phyloP scores from a whole-genome alignment of 2,329 filamentous ascomycete species.

The Sodiomyces alkalinus region DNA sequence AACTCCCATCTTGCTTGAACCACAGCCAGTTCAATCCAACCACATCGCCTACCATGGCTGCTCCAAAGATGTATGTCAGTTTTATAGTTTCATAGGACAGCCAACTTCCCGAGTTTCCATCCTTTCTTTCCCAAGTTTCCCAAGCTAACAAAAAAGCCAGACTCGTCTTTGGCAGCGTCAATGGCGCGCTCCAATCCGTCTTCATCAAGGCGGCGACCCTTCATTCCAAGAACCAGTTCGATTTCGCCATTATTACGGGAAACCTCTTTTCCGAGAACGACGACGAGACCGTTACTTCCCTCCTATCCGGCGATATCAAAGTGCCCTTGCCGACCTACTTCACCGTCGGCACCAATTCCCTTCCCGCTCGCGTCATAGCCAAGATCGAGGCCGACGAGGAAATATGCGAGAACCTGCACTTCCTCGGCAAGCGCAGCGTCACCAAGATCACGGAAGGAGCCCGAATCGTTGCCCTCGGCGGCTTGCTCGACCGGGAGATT shows the following conservation, averaged over 20 bases:
- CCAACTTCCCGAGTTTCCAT: too few relatives aligned
- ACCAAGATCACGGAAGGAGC: constrained; percentile 85
- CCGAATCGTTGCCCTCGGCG: constrained; percentile 75
- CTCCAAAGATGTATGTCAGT: constrained; percentile 32
- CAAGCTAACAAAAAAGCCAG: constrained; percentile 23
- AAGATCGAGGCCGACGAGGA: constrained; percentile 60
- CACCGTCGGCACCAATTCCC: constrained; percentile 55
- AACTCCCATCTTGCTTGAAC: constrained; percentile 4
- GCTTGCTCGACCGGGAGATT: constrained; percentile 47
- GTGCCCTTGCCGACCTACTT: constrained; percentile 85
- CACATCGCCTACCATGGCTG: constrained; percentile 20
- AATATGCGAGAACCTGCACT: constrained; percentile 82
- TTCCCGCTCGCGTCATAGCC: constrained; percentile 56
- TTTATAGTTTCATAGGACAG: too few relatives aligned
- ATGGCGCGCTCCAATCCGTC: constrained; percentile 60
- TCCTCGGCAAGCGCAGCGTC: constrained; percentile 71
- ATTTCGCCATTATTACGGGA: constrained; percentile 70
- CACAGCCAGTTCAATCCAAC: neutral
- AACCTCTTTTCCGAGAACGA: constrained; percentile 58
- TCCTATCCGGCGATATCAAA: constrained; percentile 57
- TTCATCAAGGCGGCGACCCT: constrained; percentile 69
- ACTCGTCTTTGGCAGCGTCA: constrained; percentile 69
- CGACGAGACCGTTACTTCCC: constrained; percentile 41
- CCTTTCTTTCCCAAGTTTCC: too few relatives aligned
- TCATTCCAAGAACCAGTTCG: constrained; percentile 77